phyloP scores from a whole-genome alignment of 139 green algal species.

The Chlamydomonas urium region DNA sequence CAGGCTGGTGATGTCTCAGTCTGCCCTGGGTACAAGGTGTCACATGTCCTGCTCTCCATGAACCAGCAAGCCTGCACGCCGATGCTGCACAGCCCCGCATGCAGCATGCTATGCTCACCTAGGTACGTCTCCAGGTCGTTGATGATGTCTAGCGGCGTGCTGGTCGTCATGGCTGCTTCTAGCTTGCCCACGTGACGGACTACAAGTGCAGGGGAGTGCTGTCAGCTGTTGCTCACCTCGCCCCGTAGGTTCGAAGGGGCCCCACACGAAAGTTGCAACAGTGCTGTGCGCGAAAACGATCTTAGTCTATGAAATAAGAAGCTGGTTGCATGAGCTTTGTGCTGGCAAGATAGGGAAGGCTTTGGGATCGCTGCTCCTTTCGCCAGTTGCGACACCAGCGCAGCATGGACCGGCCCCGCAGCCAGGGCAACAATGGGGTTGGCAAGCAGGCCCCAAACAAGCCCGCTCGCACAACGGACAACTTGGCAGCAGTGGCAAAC shows the following conservation, averaged over 20 bases:
- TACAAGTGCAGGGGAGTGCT: background rate
- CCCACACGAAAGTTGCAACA: background rate
- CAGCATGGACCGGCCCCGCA: background rate
- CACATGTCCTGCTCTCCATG: background rate
- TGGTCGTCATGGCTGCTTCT: background rate
- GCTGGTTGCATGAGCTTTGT: too few relatives aligned
- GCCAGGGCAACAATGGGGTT: too few relatives aligned
- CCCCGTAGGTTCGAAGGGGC: background rate
- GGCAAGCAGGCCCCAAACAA: too few relatives aligned
- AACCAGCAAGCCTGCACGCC: slow-evolving; percentile 1
- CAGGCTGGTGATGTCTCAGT: too few relatives aligned
- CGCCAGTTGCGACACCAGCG: background rate
- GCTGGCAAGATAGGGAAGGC: too few relatives aligned
- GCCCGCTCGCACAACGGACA: too few relatives aligned
- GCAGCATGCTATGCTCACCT: too few relatives aligned
- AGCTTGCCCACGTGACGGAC: background rate
- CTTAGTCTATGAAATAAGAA: too few relatives aligned
- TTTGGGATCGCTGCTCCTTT: background rate
- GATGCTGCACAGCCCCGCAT: too few relatives aligned
- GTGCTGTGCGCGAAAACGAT: too few relatives aligned
- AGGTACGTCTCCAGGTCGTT: slow-evolving; percentile 3
- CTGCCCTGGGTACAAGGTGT: background rate
- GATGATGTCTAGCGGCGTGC: background rate
- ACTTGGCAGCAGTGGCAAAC: slow-evolving; percentile 8
- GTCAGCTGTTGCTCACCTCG: background rate